A percentile compares a stretch with the other conserved stretches of the same genome.
Conservation (phyloP, 495 filamentous ascomycete genomes). For the Aspergillus sclerotioniger region DNA sequence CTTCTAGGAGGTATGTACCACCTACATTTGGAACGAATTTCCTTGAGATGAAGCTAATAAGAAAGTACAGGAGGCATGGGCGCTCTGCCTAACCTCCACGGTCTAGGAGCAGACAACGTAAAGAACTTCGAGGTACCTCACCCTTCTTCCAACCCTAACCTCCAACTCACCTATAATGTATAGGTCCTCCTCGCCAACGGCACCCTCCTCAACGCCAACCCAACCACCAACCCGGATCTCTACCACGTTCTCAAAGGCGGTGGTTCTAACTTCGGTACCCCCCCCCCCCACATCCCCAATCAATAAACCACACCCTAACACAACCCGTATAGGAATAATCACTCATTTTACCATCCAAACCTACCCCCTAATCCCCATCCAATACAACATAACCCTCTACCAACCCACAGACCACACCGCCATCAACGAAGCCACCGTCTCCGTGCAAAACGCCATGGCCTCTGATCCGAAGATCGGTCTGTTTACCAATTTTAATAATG, state of each 20-base stretch:
- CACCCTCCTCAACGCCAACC: slow-evolving; percentile 42
- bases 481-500: slow-evolving; percentile 22
- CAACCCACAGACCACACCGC: background rate
- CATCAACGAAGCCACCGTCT: background rate
- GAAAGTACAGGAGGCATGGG: slow-evolving; percentile 4
- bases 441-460: background rate
- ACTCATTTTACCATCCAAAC: background rate
- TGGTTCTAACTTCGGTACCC: slow-evolving; percentile 24
- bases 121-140: background rate
- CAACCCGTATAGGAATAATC: too few species aligned
- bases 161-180: too few species aligned
- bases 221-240: slow-evolving; percentile 30
- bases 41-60: too few species aligned
- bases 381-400: slow-evolving; percentile 4
- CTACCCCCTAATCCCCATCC: background rate
- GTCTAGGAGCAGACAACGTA: background rate
- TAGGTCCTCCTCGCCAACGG: slow-evolving; percentile 49
- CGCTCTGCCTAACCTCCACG: slow-evolving; percentile 6
- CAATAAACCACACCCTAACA: too few species aligned
- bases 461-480: slow-evolving; percentile 13
- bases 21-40: too few species aligned
- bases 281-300: background rate
- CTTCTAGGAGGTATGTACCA: slow-evolving; percentile 3
- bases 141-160: background rate
- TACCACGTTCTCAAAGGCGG: slow-evolving; percentile 31